Base-by-base conservation (phyloP, 2,329 filamentous ascomycete genomes). In the Cyclaneusma minus region DNA sequence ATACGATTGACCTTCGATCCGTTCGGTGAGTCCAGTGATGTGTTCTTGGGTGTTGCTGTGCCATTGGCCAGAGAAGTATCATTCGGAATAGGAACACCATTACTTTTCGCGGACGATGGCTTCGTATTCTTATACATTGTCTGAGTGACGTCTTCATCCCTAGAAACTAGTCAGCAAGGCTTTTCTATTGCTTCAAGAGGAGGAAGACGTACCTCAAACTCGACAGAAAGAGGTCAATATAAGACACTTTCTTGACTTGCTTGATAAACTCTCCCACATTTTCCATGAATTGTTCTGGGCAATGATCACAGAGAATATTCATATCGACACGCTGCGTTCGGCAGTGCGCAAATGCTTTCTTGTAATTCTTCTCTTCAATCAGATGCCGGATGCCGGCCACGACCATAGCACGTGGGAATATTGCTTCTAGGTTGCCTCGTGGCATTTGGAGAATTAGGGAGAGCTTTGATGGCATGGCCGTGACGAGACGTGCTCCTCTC, bases 281-380 rank as follows among this genome's bases (percentile, higher is more conserved):
- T 4, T 64, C 56, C 47, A 94, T 63, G 46, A 98, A 94, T 38
- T 91, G 80, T 19, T 73, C 63, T 0, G 87, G 83, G n/a, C 73
- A 72, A 51, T 95, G 82, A 44, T 98, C 89, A 44, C 92, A 87
- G 3, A 98, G 59, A 34, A 98, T 87, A 44, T 98, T 98, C 78
- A 95, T 85, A 44, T 98, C 89, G 1, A 98, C 89, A 39, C 91
- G 71, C 48, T 98, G 91, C 13, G 75, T 87, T 26, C 89, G 73
- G 47, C 89, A 95, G 35, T 83, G 76, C 13, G 79, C 59, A 47
- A 94, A 98, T 0, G 89, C 89, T 27, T 68, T 70, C 25, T 66
- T 69, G 44, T 94, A 98, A 41, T 89, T 71, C 47, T 79, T 80
- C 16, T 67, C 60, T 28, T 84, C 77, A 27, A 98, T 81, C 27